Evolutionary conservation across 306 rosid species (phyloP).

Genomic region (Cercis canadensis): DNA sequence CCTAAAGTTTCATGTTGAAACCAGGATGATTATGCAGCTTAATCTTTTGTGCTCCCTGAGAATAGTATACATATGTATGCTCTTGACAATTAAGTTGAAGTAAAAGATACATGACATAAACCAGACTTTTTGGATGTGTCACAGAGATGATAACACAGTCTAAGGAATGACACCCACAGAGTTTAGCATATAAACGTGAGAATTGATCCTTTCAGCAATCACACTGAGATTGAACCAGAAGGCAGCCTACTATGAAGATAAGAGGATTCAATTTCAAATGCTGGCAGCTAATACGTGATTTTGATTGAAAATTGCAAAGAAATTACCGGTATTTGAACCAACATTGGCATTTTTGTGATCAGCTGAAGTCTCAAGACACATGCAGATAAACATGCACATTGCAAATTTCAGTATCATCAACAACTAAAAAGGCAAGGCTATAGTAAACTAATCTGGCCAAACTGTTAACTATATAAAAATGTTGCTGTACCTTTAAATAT

Average conservation of each 20-base stretch:
- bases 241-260: no score
- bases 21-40: conserved; percentile 2
- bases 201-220: no score
- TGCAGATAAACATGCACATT: conserved; percentile 1
- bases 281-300: no score
- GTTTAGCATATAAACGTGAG: no score
- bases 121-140: no score
- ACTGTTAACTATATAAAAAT: conserved; percentile 13
- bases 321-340: background rate
- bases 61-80: background rate
- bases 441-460: background rate
- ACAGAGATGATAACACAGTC: no score
- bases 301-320: no score
- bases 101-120: no score
- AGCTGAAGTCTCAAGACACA: conserved; percentile 11
- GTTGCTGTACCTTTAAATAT: conserved; percentile 71
- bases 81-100: background rate
- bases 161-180: no score
- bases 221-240: no score
- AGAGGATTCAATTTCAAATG: no score
- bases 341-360: conserved; percentile 27
- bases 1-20: no score
- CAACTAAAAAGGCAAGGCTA: conserved; percentile 8
- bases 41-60: background rate
- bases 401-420: conserved; percentile 3